phyloP scores from a whole-genome alignment of 148 eudicot genomes.

The Amaranthus palmeri region DNA sequence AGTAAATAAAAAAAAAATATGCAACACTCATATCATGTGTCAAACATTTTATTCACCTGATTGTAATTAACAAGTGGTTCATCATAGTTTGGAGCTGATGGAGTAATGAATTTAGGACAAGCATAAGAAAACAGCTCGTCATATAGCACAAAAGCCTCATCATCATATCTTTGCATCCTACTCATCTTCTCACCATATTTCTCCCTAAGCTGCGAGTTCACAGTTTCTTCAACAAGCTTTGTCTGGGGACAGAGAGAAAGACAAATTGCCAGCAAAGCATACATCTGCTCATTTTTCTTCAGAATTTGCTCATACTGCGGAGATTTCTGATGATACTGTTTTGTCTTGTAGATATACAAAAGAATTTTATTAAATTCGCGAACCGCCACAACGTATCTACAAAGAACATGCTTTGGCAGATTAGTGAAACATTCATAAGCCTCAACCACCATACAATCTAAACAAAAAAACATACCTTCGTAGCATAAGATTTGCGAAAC shows the following conservation, averaged over 20 bases:
- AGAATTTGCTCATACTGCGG: slow-evolving; percentile 93
- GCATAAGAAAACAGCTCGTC: slow-evolving; percentile 99
- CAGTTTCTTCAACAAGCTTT: slow-evolving; percentile 92
- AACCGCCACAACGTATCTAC: slow-evolving; percentile 80
- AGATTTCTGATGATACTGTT: slow-evolving; percentile 89
- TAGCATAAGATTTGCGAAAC: slow-evolving; percentile 96
- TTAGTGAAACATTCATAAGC: slow-evolving; percentile 9
- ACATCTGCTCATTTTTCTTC: slow-evolving; percentile 99
- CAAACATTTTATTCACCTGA: slow-evolving; percentile 48
- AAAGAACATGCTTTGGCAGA: not conserved
- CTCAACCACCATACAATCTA: not conserved
- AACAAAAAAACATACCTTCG: slow-evolving; percentile 51
- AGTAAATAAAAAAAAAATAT: not conserved
- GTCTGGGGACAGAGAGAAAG: slow-evolving; percentile 90
- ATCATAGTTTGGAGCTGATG: slow-evolving; percentile 83
- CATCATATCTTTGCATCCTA: slow-evolving; percentile 89
- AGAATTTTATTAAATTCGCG: slow-evolving; percentile 87
- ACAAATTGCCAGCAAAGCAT: slow-evolving; percentile 80
- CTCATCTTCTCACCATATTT: slow-evolving; percentile 95
- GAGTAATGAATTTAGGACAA: slow-evolving; percentile 95
- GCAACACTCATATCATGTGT: not conserved
- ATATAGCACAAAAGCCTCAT: slow-evolving; percentile 78
- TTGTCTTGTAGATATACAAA: slow-evolving; percentile 80
- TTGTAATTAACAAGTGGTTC: slow-evolving; percentile 95
- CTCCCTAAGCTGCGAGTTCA: slow-evolving; percentile 78